Percentiles rank a stretch among this genome's conserved stretches.
These are phyloP conservation scores for Microstroma glucosiphilum DNA, from an alignment of 1,284 basidiomycete species.

Conservation along the genomic window DNA sequence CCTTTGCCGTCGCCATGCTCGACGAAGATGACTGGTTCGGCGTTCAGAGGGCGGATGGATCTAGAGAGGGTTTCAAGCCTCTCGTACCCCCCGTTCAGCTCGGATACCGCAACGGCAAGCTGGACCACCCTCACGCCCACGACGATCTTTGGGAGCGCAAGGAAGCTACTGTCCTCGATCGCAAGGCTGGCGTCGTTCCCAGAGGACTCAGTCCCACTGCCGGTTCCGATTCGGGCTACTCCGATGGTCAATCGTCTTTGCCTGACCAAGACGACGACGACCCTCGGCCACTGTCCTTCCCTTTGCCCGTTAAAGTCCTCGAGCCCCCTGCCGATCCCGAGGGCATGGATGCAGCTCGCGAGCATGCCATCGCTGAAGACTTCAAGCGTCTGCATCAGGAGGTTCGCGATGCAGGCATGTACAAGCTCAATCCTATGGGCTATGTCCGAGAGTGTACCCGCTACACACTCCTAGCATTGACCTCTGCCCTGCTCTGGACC, in stretches of 20 bases:
- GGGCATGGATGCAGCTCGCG: conserved; percentile 57
- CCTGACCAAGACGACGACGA: background rate
- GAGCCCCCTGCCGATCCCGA: conserved; percentile 52
- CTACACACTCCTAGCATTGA: conserved; percentile 62
- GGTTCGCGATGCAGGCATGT: conserved; percentile 73
- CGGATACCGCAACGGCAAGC: conserved; percentile 55
- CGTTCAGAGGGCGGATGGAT: conserved; percentile 15
- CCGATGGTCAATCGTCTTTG: background rate
- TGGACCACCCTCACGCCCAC: conserved; percentile 47
- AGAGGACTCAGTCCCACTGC: background rate
- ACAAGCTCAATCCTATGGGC: conserved; percentile 75
- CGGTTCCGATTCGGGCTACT: conserved; percentile 5
- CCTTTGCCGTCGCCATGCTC: conserved; percentile 71
- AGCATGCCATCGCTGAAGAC: conserved; percentile 68
- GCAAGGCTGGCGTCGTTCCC: background rate
- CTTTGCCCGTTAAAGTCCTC: conserved; percentile 42
- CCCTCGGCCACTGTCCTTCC: conserved; percentile 20
- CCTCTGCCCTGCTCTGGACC: conserved; percentile 63
- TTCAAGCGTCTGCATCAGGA: conserved; percentile 74
- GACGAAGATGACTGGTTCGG: conserved; percentile 55
- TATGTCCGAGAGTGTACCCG: conserved; percentile 81
- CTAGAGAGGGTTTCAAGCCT: conserved; percentile 62
- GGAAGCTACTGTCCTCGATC: background rate
- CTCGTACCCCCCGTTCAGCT: conserved; percentile 81
- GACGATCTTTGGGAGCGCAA: conserved; percentile 26